A percentile compares a stretch with the other conserved stretches of the same genome.
Evolutionary conservation across 495 filamentous ascomycete species (phyloP).

Genomic region (Cercophora sp.): DNA sequence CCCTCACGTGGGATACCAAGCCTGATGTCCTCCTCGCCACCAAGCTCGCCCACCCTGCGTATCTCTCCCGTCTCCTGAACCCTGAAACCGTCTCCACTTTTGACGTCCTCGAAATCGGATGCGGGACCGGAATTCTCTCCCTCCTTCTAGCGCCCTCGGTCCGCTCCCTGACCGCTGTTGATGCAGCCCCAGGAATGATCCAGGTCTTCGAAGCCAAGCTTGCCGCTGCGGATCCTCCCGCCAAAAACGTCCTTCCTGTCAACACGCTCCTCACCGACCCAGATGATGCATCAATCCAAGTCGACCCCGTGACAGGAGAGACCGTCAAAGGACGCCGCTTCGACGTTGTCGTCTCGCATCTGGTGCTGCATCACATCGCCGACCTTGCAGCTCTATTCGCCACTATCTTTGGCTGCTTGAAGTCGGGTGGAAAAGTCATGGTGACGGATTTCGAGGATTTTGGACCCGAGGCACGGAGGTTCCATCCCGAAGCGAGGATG

Average conservation of each 20-base stretch:
- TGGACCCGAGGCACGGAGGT: slow-evolving; percentile 47
- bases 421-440: slow-evolving; percentile 39
- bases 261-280: slow-evolving; percentile 15
- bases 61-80: slow-evolving; percentile 24
- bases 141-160: slow-evolving; percentile 41
- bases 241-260: slow-evolving; percentile 18
- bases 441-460: slow-evolving; percentile 58
- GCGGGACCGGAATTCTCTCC: slow-evolving; percentile 53
- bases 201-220: slow-evolving; percentile 43
- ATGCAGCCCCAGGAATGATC: slow-evolving; percentile 52
- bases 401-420: slow-evolving; percentile 41
- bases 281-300: slow-evolving; percentile 23
- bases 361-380: slow-evolving; percentile 54
- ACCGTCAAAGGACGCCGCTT: slow-evolving; percentile 22
- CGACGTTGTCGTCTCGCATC: slow-evolving; percentile 47
- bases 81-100: slow-evolving; percentile 9
- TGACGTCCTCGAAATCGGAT: slow-evolving; percentile 54
- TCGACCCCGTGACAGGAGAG: slow-evolving; percentile 15
- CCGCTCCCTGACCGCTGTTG: slow-evolving; percentile 44
- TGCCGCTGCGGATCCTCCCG: slow-evolving; percentile 1
- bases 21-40: slow-evolving; percentile 33
- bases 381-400: slow-evolving; percentile 35
- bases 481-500: slow-evolving; percentile 49
- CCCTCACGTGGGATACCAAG: slow-evolving; percentile 37
- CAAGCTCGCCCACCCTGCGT: slow-evolving; percentile 26